phyloP scores from a whole-genome alignment of 2,329 filamentous ascomycete species.

The Trichophyton simii region DNA sequence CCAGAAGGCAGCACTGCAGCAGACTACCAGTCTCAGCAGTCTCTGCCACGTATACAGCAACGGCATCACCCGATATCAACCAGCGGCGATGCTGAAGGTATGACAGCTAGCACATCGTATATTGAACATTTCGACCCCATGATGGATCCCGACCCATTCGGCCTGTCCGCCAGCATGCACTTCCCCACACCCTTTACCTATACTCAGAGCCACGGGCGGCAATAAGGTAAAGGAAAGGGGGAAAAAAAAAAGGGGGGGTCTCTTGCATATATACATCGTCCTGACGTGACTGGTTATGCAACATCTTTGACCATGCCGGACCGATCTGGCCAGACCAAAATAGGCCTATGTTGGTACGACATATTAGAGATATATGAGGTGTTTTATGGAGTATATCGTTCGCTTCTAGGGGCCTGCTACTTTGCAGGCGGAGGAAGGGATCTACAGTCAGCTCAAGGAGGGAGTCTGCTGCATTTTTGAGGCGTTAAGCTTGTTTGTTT shows the following conservation, averaged over 20 bases:
- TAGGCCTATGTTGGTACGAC: background rate
- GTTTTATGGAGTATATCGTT: background rate
- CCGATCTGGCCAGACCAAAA: background rate
- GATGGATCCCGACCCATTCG: conserved; percentile 86
- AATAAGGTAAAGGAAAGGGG: conserved; percentile 11
- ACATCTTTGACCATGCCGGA: background rate
- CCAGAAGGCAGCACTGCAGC: conserved; percentile 51
- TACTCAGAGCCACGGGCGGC: conserved; percentile 28
- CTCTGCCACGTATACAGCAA: background rate
- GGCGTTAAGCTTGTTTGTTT: background rate
- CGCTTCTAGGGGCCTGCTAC: background rate
- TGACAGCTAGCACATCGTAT: conserved; percentile 38
- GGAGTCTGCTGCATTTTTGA: background rate
- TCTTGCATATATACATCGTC: no score
- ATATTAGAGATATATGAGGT: background rate
- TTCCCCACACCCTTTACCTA: conserved; percentile 67
- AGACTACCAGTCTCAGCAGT: conserved; percentile 50
- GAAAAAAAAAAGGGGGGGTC: no score
- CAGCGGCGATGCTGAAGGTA: conserved; percentile 27
- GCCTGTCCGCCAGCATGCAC: conserved; percentile 85
- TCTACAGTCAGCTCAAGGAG: background rate
- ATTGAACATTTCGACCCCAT: conserved; percentile 71
- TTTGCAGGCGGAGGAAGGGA: background rate
- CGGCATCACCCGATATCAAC: background rate
- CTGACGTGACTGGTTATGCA: no score